phyloP scores from a whole-genome alignment of 306 rosid genomes.

The Gastrolobium villosum region DNA sequence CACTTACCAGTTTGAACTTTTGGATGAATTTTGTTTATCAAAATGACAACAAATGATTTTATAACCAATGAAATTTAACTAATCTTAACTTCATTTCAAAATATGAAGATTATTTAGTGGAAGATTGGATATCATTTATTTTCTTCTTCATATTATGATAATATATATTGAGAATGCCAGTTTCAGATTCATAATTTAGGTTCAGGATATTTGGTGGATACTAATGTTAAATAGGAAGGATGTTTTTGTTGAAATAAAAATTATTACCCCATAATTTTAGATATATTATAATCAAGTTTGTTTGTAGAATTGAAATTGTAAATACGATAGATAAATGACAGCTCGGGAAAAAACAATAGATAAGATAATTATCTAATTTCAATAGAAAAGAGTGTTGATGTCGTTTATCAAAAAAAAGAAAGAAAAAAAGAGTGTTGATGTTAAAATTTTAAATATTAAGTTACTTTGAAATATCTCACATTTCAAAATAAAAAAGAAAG shows the following conservation, averaged over 20 bases:
- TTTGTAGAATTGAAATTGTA: slow-evolving; percentile 8
- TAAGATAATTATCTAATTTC: too few species aligned
- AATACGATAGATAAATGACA: not conserved
- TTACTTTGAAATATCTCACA: not conserved
- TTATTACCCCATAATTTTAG: not conserved
- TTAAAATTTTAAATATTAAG: not conserved
- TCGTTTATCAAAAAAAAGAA: too few species aligned
- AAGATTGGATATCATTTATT: not conserved
- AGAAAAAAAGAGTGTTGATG: not conserved
- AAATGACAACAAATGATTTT: not conserved
- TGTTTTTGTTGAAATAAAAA: slow-evolving; percentile 18
- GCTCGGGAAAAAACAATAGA: not conserved
- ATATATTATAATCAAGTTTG: not conserved
- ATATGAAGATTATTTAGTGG: not conserved
- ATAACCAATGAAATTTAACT: not conserved
- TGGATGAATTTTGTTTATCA: too few species aligned
- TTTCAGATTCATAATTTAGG: not conserved
- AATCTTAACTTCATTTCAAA: slow-evolving; percentile 1
- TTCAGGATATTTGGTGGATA: not conserved
- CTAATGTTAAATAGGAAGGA: not conserved
- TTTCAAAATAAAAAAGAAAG: not conserved
- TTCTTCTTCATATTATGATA: not conserved
- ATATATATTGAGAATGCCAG: not conserved
- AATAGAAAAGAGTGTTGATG: too few species aligned
- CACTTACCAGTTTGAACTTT: too few species aligned